A percentile compares a stretch with the other conserved stretches of the same genome.
Conservation (phyloP, 192 early-diverging fungal genomes). For the Gryganskiella cystojenkinii region DNA sequence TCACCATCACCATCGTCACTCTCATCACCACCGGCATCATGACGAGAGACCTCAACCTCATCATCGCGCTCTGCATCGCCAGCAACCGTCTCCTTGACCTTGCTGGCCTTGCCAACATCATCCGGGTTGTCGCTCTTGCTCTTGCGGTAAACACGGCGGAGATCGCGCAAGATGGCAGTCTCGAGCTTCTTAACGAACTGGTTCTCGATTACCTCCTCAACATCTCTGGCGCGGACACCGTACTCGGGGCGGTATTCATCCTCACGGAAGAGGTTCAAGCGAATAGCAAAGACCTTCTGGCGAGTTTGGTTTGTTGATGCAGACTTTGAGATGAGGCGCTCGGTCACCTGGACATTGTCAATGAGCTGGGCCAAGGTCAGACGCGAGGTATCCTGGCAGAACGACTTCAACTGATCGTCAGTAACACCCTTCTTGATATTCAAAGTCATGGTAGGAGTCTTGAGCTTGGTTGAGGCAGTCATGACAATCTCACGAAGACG, state of each 20-base stretch:
- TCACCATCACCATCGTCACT: constrained; percentile 79
- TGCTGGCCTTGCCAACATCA: constrained; percentile 52
- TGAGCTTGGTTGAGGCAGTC: constrained; percentile 85
- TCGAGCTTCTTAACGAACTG: constrained; percentile 83
- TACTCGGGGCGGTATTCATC: constrained; percentile 84
- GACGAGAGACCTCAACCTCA: constrained; percentile 39
- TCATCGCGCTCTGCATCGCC: constrained; percentile 69
- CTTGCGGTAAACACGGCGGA: constrained; percentile 67
- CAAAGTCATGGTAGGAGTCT: constrained; percentile 95
- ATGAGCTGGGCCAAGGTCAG: constrained; percentile 87
- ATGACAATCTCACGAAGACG: constrained; percentile 99
- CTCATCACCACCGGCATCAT: constrained; percentile 46
- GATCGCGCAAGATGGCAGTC: constrained; percentile 77
- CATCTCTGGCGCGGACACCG: constrained; percentile 69
- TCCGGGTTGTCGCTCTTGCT: constrained; percentile 49
- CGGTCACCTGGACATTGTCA: constrained; percentile 86
- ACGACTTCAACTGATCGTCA: constrained; percentile 68
- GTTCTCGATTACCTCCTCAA: constrained; percentile 79
- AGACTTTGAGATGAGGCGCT: constrained; percentile 71
- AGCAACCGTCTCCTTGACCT: constrained; percentile 48
- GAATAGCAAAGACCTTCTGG: constrained; percentile 82
- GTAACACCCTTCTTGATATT: constrained; percentile 75
- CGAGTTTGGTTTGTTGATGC: constrained; percentile 59
- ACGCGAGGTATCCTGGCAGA: constrained; percentile 78
- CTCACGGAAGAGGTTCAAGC: constrained; percentile 86